Evolutionary conservation across 176 grass and related monocot genomes (phyloP), one percentile per base, ranked within the genome.

Genomic region (Areca catechu): DNA sequence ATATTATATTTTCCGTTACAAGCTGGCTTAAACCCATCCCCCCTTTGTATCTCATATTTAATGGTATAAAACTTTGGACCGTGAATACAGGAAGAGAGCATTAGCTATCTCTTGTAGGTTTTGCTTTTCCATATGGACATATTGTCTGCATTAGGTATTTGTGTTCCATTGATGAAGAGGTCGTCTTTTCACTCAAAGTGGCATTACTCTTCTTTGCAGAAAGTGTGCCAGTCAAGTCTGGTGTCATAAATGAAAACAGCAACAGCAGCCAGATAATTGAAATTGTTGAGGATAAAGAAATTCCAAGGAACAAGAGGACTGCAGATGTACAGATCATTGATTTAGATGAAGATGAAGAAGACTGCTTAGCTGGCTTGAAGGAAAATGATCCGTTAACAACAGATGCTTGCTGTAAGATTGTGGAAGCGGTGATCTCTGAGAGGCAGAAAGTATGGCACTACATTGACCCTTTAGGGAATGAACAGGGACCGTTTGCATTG

Each of bases 401-500:
- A 12, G 34, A 43, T 43, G 3, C 34, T 1, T 43, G 34, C 34
- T 43, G 14, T 43, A 5, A 43, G 34, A 43, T 43, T 43, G 34
- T 9, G 1, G 34, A 43, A 12, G 34, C 34, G 14, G 9, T 43
- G 34, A 10, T 43, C 34, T 12, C 34, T 43, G 34, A 43, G 7
- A 43, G 34, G 6, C 34, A 43, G 4, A 64, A 23, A 43, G 17
- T 64, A 49, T 92, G 88, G 88, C 15, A 77, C 52, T 92, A 92
- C 50, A 0, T 14, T 2, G 88, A 86, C 60, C 83, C 76, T 53
- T 22, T 51, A 22, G 88, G 82, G 48, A 16, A 43, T 1, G 25
- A 61, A 6, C 88, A 24, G 19, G 88, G 88, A 4, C 79, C 88
- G 30, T 83, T 75, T 76, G 0, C 67, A 22, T 67, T 86, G 76